Evolutionary conservation across 2,329 filamentous ascomycete genomes (phyloP), one percentile per base, ranked within the genome.

Genomic region (Aureobasidium zeae): DNA sequence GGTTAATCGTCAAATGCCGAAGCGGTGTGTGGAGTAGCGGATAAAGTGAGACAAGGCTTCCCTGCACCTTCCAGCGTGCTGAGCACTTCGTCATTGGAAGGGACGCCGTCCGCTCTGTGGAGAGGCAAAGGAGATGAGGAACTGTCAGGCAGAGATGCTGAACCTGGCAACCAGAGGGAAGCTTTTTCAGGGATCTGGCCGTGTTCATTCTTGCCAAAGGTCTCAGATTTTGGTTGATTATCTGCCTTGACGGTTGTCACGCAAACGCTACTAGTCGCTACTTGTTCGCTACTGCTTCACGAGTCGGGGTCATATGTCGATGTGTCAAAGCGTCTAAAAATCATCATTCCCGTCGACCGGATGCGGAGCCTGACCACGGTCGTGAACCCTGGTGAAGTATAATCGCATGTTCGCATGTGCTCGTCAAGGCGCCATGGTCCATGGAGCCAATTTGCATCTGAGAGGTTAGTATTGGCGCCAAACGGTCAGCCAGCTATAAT

Each of bases 241-340:
- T n/a, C n/a, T n/a, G n/a, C n/a, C n/a, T n/a, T n/a, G 28, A 19
- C 37, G 37, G 37, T 41, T 32, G 28, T 16, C 32, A 24, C 37
- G 37, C 37, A 41, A 41, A 41, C 28, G 37, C 10, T 32, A 25
- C 28, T 41, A 41, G 28, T 41, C 37, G 37, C 35, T 38, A n/a
- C 15, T 19, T 41, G 32, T 19, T 41, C 37, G 37, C 35, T 38
- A n/a, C 15, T 19, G 25, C 22, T 25, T 25, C 37, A 24, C 28
- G 37, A 41, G 20, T 41, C 28, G 37, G n/a, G 37, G 39, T 43
- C 39, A 43, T 34, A 30, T 43, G 39, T 34, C 39, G n/a, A 15
- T 34, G 15, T 13, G 39, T 43, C 39, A 15, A 43, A 26, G 39
- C 39, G 21, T 28, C n/a, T 34, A 26, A 13, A 15, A 41, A 26